Evolutionary conservation across 306 rosid species (phyloP), one percentile per base, ranked within the genome.

Genomic region (Begonia loranthoides): DNA sequence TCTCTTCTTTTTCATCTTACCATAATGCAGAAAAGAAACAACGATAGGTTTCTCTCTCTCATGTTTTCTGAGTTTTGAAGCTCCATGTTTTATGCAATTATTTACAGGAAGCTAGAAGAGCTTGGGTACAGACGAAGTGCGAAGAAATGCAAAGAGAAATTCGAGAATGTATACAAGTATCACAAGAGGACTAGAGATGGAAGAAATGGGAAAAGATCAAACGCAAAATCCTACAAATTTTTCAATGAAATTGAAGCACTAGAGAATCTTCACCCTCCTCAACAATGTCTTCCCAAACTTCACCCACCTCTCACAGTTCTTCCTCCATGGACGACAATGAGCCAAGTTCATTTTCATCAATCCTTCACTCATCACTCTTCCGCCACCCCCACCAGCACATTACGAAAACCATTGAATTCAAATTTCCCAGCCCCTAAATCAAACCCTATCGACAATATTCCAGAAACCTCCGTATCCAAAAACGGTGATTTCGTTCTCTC

Each of bases 91-190:
- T 28, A 28, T 28, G 36, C 8, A 28, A 28, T 7, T 28, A 28
- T 28, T 49, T 50, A 13, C 87, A 90, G 99, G 82, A 90, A 86
- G 66, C 73, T 90, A 49, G 94, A 83, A 36, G 94, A 83, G 52
- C 84, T 76, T 64, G 99, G 96, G 28, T 90, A 70, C 65, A 77
- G 76, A 49, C 76, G 99, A 73, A 80, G 68, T 57, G 78, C 94
- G 13, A 90, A 90, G 83, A 86, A 90, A 54, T 90, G 99, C 76
- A 86, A 80, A 58, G 99, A 90, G 77, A 90, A 90, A 55, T 90
- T 90, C 39, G 99, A 90, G 80, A 90, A 90, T 62, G 94, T 90
- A 19, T 86, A 80, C 77, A 90, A 90, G 74, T 90, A 90, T 58
- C 99, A 90, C 69, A 80, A 82, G 63, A 72, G 99, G 69, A 90